A percentile compares a stretch with the other conserved stretches of the same genome.
These are phyloP conservation scores for Funneliformis caledonium DNA, from an alignment of 371 early-diverging fungal species.

Conservation along the genomic window DNA sequence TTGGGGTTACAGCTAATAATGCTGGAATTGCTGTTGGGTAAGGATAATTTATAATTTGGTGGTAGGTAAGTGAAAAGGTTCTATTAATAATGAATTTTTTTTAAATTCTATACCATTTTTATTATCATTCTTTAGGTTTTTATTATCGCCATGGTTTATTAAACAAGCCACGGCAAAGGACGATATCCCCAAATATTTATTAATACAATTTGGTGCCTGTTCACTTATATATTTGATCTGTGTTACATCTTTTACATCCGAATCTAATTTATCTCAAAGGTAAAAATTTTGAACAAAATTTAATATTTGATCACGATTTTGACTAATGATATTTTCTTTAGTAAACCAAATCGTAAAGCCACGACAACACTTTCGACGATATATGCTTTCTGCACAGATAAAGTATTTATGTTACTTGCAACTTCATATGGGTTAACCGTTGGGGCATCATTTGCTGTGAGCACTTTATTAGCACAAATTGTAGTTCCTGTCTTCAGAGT, in stretches of 20 bases:
- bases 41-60: not conserved
- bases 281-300: not conserved
- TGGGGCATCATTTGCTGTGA: constrained; percentile 58
- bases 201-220: constrained; percentile 46
- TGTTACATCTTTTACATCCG: constrained; percentile 29
- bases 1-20: constrained; percentile 59
- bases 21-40: constrained; percentile 57
- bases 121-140: constrained; percentile 41
- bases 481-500: constrained; percentile 51
- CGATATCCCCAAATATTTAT: constrained; percentile 52
- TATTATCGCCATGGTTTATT: constrained; percentile 53
- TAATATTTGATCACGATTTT: not conserved
- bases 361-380: constrained; percentile 24
- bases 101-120: not conserved
- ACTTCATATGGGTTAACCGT: constrained; percentile 52
- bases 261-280: constrained; percentile 3
- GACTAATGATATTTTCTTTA: not conserved
- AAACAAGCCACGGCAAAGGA: constrained; percentile 45
- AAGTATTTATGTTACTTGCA: constrained; percentile 47
- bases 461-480: constrained; percentile 56
- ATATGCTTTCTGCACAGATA: constrained; percentile 15
- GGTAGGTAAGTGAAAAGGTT: not conserved
- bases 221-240: constrained; percentile 34
- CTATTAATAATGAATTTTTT: not conserved
- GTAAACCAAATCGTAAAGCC: not conserved